A percentile compares a stretch with the other conserved stretches of the same genome.
These are phyloP conservation scores for Parasarocladium wereldwijsianum DNA, from an alignment of 2,329 filamentous ascomycete genomes.

Conservation along the genomic window DNA sequence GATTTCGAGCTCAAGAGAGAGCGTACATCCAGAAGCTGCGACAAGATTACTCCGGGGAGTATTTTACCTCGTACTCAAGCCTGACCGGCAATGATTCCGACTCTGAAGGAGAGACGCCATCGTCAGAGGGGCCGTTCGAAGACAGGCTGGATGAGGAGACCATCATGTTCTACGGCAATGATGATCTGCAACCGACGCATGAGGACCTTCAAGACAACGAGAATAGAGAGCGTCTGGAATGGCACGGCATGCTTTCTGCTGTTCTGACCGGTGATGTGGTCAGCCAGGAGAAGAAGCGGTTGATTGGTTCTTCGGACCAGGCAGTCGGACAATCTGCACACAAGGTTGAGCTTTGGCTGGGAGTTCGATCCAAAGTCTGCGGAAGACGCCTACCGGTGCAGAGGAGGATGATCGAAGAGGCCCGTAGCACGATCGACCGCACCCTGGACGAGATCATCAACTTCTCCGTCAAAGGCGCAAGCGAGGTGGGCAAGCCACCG, in stretches of 20 bases:
- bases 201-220: conserved; percentile 82
- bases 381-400: conserved; percentile 76
- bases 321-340: conserved; percentile 48
- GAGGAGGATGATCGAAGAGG: conserved; percentile 76
- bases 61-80: conserved; percentile 53
- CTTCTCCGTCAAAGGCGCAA: conserved; percentile 88
- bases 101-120: conserved; percentile 80
- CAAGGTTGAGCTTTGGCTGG: conserved; percentile 75
- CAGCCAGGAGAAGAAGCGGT: conserved; percentile 89
- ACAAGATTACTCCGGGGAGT: conserved; percentile 50
- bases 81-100: conserved; percentile 64
- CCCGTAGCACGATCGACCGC: conserved; percentile 56
- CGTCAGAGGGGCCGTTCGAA: conserved; percentile 70
- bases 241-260: conserved; percentile 95
- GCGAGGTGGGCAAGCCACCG: conserved; percentile 77
- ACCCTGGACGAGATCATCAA: conserved; percentile 77
- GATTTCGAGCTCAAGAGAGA: conserved; percentile 57
- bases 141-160: conserved; percentile 80
- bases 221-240: conserved; percentile 83
- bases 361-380: conserved; percentile 68
- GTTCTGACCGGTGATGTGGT: conserved; percentile 95
- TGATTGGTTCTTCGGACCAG: conserved; percentile 62
- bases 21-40: conserved; percentile 88
- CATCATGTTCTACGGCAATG: conserved; percentile 81
- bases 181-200: conserved; percentile 73